These are phyloP conservation scores for Phytophthora cryptogea DNA, from an alignment of 352 stramenopile genomes.

Conservation along the genomic window DNA sequence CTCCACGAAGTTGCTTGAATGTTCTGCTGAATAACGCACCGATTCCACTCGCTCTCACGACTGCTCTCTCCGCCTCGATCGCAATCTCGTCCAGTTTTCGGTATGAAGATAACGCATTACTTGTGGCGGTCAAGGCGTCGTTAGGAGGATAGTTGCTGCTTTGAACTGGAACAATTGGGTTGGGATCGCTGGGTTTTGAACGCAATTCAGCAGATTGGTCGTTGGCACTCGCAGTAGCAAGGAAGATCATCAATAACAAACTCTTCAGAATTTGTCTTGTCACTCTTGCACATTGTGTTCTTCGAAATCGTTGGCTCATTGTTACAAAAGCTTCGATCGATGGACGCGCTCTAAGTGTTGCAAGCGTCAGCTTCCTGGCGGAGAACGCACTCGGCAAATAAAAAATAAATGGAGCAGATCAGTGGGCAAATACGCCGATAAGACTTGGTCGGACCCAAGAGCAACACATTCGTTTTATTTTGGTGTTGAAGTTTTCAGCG, in stretches of 20 bases:
- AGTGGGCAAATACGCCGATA: background rate
- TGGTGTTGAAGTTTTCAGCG: too few relatives aligned
- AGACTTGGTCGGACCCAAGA: background rate
- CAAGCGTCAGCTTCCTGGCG: background rate
- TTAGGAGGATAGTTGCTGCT: background rate
- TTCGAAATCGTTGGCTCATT: background rate
- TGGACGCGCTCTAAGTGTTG: background rate
- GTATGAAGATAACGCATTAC: slow-evolving; percentile 5
- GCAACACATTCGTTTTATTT: too few relatives aligned
- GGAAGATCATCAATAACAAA: slow-evolving; percentile 1
- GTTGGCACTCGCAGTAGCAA: background rate
- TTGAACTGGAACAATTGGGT: background rate
- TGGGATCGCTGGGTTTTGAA: slow-evolving; percentile 5
- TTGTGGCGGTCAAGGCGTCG: background rate
- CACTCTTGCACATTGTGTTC: background rate
- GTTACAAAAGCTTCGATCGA: background rate
- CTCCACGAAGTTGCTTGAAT: slow-evolving; percentile 59
- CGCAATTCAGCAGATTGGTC: background rate
- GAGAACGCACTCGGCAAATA: background rate
- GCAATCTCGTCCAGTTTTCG: slow-evolving; percentile 12
- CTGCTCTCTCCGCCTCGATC: slow-evolving; percentile 6
- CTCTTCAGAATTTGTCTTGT: background rate
- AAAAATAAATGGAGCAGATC: background rate
- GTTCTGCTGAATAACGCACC: slow-evolving; percentile 41
- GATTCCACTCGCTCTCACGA: slow-evolving; percentile 45